Evolutionary conservation across 2,329 filamentous ascomycete genomes (phyloP).

Genomic region (Cytospora mali): DNA sequence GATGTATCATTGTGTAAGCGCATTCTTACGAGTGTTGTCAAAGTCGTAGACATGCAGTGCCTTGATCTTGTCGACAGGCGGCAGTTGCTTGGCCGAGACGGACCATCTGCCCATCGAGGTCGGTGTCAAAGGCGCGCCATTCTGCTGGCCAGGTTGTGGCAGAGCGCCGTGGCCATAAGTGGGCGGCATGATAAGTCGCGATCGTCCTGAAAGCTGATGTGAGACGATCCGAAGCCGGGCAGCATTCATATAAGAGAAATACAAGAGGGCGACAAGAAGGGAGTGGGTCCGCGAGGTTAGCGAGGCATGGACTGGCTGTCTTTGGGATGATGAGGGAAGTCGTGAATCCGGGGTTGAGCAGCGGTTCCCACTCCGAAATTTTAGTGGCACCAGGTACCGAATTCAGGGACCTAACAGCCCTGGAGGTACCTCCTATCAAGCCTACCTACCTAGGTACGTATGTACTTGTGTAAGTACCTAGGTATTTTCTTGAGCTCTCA

Average conservation of each 20-base stretch:
- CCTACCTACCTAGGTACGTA: not conserved
- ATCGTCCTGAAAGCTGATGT: constrained; percentile 2
- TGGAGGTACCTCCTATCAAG: no score
- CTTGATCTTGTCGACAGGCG: constrained; percentile 65
- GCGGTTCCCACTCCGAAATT: not conserved
- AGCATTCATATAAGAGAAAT: constrained; percentile 12
- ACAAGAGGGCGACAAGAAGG: not conserved
- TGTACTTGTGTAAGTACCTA: not conserved
- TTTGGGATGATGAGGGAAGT: not conserved
- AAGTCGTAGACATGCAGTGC: constrained; percentile 95
- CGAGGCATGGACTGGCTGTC: not conserved
- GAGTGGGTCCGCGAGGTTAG: not conserved
- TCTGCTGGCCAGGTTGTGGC: constrained; percentile 21
- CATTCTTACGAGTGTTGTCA: constrained; percentile 80
- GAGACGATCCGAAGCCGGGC: constrained; percentile 13
- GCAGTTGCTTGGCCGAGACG: constrained; percentile 26
- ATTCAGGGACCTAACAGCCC: no score
- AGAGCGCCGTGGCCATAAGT: constrained; percentile 25
- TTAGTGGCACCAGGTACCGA: no score
- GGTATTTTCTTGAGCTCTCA: not conserved
- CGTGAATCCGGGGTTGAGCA: not conserved
- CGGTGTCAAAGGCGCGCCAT: constrained; percentile 20
- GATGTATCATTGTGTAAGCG: constrained; percentile 5
- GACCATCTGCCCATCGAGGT: constrained; percentile 30
- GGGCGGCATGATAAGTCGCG: constrained; percentile 20